These are phyloP conservation scores for Selenicereus undatus DNA, from an alignment of 148 eudicot genomes.

Conservation along the genomic window DNA sequence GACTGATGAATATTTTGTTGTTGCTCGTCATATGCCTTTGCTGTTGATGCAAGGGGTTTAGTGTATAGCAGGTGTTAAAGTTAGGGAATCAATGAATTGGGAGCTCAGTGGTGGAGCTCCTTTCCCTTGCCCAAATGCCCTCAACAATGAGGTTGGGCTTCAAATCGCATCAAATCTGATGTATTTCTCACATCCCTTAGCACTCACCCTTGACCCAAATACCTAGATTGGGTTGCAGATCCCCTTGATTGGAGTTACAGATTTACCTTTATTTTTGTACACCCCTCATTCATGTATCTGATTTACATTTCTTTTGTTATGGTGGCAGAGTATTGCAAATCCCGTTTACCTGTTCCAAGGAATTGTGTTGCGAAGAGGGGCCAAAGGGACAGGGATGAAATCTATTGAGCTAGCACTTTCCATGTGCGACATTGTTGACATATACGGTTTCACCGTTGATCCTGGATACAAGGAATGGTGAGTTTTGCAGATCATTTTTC, in stretches of 20 bases:
- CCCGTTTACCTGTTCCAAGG: constrained; percentile 99
- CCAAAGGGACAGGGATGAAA: constrained; percentile 99
- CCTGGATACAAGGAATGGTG: constrained; percentile 98
- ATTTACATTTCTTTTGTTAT: constrained; percentile 20
- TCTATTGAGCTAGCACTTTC: constrained; percentile 96
- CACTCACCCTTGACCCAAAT: background rate
- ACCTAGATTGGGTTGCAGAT: background rate
- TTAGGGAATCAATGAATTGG: background rate
- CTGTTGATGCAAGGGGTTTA: background rate
- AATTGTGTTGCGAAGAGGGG: constrained; percentile 94
- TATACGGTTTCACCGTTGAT: constrained; percentile 98
- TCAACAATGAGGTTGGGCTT: background rate
- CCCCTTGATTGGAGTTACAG: too few species aligned
- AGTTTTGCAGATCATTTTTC: constrained; percentile 20
- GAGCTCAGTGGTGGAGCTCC: background rate
- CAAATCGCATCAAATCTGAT: background rate
- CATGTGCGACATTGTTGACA: constrained; percentile 95
- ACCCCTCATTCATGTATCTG: background rate
- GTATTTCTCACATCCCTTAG: background rate
- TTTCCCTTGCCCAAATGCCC: background rate
- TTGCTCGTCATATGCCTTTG: background rate
- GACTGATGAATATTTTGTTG: background rate
- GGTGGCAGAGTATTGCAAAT: constrained; percentile 69
- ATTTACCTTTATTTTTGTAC: background rate
- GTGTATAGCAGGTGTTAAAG: background rate